A percentile compares a stretch with the other conserved stretches of the same genome.
Evolutionary conservation across 768 basidiomycete genomes (phyloP).

Genomic region (Symmetrospora coprosmae): DNA sequence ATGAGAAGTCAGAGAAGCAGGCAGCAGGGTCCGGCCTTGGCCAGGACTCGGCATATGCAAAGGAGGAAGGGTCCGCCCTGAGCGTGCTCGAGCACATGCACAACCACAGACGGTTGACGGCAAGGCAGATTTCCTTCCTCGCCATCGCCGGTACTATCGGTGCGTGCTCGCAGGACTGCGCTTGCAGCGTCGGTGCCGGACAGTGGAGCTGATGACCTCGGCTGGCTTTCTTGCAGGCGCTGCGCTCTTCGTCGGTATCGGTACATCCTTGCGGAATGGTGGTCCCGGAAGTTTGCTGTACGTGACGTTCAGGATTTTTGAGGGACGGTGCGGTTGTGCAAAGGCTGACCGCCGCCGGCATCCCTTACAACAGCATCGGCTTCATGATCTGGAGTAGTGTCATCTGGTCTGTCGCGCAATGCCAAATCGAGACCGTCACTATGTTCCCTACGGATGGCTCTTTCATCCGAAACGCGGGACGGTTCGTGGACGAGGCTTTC

Average conservation of each 20-base stretch:
- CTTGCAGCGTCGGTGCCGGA: neutral
- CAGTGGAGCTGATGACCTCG: neutral
- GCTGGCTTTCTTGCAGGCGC: slow-evolving; percentile 1
- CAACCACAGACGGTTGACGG: slow-evolving; percentile 11
- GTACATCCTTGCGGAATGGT: slow-evolving; percentile 12
- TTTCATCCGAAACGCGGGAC: slow-evolving; percentile 21
- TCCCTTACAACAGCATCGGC: no score
- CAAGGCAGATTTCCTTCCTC: slow-evolving; percentile 16
- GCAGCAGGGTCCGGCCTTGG: neutral
- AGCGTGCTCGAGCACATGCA: slow-evolving; percentile 8
- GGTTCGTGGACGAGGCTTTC: slow-evolving; percentile 21
- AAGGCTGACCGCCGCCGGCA: no score
- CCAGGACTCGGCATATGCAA: neutral
- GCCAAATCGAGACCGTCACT: slow-evolving; percentile 23
- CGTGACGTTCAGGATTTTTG: no score
- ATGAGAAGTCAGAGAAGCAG: neutral
- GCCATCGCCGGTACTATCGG: slow-evolving; percentile 21
- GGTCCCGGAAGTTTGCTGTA: slow-evolving; percentile 13
- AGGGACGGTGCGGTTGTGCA: no score
- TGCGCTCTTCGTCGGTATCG: slow-evolving; percentile 22
- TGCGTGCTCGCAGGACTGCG: neutral
- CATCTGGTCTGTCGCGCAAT: slow-evolving; percentile 17
- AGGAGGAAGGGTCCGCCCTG: neutral
- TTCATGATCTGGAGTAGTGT: slow-evolving; percentile 9
- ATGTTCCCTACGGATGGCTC: slow-evolving; percentile 21